A percentile compares a stretch with the other conserved stretches of the same genome.
Evolutionary conservation across 2,329 filamentous ascomycete species (phyloP).

Genomic region (Dactylella cylindrospora): DNA sequence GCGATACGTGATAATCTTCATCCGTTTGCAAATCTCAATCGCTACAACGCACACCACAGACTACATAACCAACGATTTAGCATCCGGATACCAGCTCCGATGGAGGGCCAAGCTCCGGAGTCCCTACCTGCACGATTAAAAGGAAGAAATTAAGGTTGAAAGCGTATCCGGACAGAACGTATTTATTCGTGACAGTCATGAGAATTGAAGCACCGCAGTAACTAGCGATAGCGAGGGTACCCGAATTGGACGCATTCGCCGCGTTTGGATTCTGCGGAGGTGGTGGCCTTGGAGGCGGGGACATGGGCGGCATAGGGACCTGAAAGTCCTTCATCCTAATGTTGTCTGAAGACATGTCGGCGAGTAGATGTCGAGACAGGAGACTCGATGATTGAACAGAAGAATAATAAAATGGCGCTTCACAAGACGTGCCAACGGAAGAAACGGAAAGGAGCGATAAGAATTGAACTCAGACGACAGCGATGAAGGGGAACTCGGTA

Average conservation of each 20-base stretch:
- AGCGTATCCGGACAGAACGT: constrained; percentile 82
- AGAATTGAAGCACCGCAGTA: constrained; percentile 97
- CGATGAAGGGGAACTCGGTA: constrained; percentile 1
- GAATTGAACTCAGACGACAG: constrained; percentile 23
- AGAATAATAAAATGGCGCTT: background rate
- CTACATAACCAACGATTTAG: constrained; percentile 55
- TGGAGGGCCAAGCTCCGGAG: background rate
- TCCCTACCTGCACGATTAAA: constrained; percentile 76
- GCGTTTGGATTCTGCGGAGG: constrained; percentile 15
- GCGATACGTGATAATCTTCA: constrained; percentile 77
- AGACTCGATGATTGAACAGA: constrained; percentile 4
- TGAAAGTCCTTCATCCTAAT: constrained; percentile 40
- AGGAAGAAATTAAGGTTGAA: constrained; percentile 99
- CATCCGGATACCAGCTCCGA: background rate
- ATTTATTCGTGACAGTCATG: constrained; percentile 99
- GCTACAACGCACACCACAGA: constrained; percentile 83
- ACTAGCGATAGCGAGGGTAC: constrained; percentile 70
- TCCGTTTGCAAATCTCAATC: constrained; percentile 78
- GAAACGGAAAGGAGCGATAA: constrained; percentile 15
- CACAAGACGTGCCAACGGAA: background rate
- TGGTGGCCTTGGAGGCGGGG: constrained; percentile 40
- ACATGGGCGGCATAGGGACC: constrained; percentile 43
- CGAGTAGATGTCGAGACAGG: constrained; percentile 1
- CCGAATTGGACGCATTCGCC: constrained; percentile 9
- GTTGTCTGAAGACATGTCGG: constrained; percentile 38